Base-by-base conservation (phyloP, 768 basidiomycete species). In the Rubroboletus pulcherrimus region DNA sequence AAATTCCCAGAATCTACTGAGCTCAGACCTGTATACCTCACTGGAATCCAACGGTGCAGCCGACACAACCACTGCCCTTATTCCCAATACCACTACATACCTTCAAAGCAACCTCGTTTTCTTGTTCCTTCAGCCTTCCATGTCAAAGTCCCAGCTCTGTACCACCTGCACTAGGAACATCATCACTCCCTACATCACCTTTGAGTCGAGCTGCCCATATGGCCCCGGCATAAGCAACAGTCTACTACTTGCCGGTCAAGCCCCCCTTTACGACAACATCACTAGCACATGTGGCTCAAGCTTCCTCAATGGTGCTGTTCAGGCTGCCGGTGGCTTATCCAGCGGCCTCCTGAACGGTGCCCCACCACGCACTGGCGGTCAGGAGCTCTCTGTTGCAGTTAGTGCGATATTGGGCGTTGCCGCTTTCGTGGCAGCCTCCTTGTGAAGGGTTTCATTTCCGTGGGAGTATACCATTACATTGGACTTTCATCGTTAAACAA, bases 111-210 rank as follows among this genome's bases (percentile, higher is more conserved):
- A 88, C 77, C 71, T 97, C 52, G 76, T 83, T 35, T 97, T 91
- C 88, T 77, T 98, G 61, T 85, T 89, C 85, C 79, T 90, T 66
- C 68, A 78, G 30, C 76, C 87, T 43, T 58, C 63, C 57, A 73
- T 81, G 66, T 37, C 78, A 29, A 70, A 76, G n/a, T 62, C 70
- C 29, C 50, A 71, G 24, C 85, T 97, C 42, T 98, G 96, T 84
- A 85, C 79, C 2, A 62, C 85, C 14, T 98, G 96, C 84, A 85
- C 91, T 12, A 83, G 88, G 68, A 80, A 80, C 59, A 75, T 94
- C 67, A 67, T 98, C 61, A 81, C 83, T 2, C 61, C 84, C 9
- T 99, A 91, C 80, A 85, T 91, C 71, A 71, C 75, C 54, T 95
- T 82, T 71, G 90, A 94, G 74, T 80, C 83, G 40, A 69, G 71